phyloP scores from a whole-genome alignment of 192 early-diverging fungal species.

The Diversispora eburnea region DNA sequence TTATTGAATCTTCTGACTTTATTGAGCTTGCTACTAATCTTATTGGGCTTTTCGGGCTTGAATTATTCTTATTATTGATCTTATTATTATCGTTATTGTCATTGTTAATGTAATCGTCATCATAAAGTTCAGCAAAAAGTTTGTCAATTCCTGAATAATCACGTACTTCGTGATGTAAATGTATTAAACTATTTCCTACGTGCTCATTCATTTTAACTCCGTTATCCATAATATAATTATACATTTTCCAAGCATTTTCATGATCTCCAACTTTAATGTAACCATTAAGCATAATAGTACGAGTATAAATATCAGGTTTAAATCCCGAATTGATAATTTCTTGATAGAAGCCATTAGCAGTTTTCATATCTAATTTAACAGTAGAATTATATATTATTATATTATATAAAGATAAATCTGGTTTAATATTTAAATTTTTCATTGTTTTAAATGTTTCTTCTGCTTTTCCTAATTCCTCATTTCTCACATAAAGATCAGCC shows the following conservation, averaged over 20 bases:
- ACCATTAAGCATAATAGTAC: constrained; percentile 39
- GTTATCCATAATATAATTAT: neutral
- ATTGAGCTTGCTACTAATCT: no score
- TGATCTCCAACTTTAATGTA: neutral
- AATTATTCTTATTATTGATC: no score
- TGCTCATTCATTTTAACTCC: neutral
- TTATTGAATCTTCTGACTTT: neutral
- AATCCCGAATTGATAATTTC: constrained; percentile 33
- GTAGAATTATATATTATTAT: constrained; percentile 38
- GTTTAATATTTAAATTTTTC: constrained; percentile 33
- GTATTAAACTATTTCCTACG: neutral
- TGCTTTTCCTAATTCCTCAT: constrained; percentile 27
- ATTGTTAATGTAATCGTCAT: no score
- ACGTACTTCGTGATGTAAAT: neutral
- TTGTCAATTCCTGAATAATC: constrained; percentile 4
- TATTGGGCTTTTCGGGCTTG: no score
- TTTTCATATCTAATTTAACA: constrained; percentile 35
- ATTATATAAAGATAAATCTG: constrained; percentile 42
- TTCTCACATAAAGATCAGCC: constrained; percentile 38
- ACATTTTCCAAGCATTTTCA: neutral
- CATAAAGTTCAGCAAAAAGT: neutral
- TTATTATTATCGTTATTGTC: no score
- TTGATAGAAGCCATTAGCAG: constrained; percentile 33
- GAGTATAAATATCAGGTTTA: constrained; percentile 40
- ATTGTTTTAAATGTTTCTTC: constrained; percentile 37